Percentiles rank a stretch among this genome's conserved stretches.
phyloP scores from a whole-genome alignment of 2,329 filamentous ascomycete genomes.

The Thelonectria blattea region DNA sequence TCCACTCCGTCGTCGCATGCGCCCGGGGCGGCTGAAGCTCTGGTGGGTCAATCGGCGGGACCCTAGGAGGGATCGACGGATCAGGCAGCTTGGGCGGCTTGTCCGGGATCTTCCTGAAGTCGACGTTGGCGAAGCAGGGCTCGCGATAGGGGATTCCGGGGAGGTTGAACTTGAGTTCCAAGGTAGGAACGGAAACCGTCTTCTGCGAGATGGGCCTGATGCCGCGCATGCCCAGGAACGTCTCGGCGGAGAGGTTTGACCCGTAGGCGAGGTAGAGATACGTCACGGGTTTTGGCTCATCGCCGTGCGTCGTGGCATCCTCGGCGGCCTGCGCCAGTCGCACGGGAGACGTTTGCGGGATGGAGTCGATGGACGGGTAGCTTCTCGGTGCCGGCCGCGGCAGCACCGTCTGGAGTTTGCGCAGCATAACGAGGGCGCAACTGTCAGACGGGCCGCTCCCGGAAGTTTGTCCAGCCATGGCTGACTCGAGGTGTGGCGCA shows the following conservation, averaged over 20 bases:
- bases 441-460: slow-evolving; percentile 13
- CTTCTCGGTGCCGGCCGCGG: slow-evolving; percentile 29
- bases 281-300: slow-evolving; percentile 48
- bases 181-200: slow-evolving; percentile 80
- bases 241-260: slow-evolving; percentile 82
- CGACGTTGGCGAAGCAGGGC: slow-evolving; percentile 90
- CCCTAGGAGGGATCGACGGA: slow-evolving; percentile 39
- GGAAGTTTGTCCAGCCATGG: slow-evolving; percentile 25
- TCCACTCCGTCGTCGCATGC: slow-evolving; percentile 57
- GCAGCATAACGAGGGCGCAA: slow-evolving; percentile 29
- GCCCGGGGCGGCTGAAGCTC: slow-evolving; percentile 30
- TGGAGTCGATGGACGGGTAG: slow-evolving; percentile 41
- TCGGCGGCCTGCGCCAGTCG: slow-evolving; percentile 41
- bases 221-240: slow-evolving; percentile 77
- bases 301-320: slow-evolving; percentile 30
- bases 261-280: slow-evolving; percentile 88
- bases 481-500: neutral
- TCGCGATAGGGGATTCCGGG: slow-evolving; percentile 85
- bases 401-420: slow-evolving; percentile 34
- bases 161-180: slow-evolving; percentile 84
- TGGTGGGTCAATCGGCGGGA: slow-evolving; percentile 38
- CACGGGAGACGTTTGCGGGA: slow-evolving; percentile 40
- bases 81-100: slow-evolving; percentile 42
- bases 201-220: slow-evolving; percentile 82
- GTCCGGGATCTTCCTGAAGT: slow-evolving; percentile 60